These are phyloP conservation scores for Apiospora kogelbergensis DNA, from an alignment of 2,329 filamentous ascomycete genomes.

Conservation along the genomic window DNA sequence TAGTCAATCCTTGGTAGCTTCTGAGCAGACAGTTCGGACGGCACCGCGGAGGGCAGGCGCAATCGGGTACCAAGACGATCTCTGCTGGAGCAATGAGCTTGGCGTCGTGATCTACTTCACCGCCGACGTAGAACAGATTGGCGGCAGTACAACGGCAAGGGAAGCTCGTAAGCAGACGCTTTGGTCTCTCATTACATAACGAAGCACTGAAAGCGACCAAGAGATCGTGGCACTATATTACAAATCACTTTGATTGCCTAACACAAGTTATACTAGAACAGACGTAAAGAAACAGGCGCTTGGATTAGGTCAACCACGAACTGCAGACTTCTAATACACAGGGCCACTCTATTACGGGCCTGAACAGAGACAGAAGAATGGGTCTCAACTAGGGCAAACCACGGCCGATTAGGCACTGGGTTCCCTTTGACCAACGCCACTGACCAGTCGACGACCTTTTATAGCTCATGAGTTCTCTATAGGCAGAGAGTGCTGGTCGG, in stretches of 20 bases:
- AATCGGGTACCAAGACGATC: background rate
- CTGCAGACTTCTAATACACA: conserved; percentile 4
- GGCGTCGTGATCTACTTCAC: background rate
- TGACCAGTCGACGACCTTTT: conserved; percentile 5
- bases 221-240: background rate
- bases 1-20: too few species aligned
- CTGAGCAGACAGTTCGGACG: too few species aligned
- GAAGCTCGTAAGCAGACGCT: background rate
- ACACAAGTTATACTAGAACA: background rate
- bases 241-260: background rate
- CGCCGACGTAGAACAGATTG: background rate
- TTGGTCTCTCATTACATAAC: background rate
- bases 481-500: conserved; percentile 2
- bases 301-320: background rate
- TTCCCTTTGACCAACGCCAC: background rate
- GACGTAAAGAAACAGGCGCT: conserved; percentile 1
- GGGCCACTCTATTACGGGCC: background rate
- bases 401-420: background rate
- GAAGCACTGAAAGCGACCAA: too few species aligned
- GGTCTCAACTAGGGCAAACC: background rate
- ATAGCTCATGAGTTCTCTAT: conserved; percentile 4
- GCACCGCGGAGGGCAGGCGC: background rate
- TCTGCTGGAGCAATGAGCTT: background rate
- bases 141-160: background rate
- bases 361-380: background rate